Percentiles rank a stretch among this genome's conserved stretches.
These are phyloP conservation scores for Albizia julibrissin DNA, from an alignment of 306 rosid species.

Conservation along the genomic window DNA sequence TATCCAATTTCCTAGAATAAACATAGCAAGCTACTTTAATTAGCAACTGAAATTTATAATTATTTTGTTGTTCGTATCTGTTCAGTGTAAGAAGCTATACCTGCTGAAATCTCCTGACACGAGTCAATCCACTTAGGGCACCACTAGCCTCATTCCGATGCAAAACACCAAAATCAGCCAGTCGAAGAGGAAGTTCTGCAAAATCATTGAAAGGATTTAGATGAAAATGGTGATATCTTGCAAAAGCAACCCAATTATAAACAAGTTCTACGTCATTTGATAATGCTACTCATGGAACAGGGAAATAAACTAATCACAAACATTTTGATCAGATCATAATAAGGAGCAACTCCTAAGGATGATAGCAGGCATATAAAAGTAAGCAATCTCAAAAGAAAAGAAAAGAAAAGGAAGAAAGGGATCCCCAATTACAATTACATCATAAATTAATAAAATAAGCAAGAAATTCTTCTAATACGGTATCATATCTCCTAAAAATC, in stretches of 20 bases:
- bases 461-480: neutral
- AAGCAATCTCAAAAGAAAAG: neutral
- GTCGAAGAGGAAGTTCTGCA: constrained; percentile 93
- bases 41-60: neutral
- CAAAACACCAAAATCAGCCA: constrained; percentile 97
- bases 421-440: neutral
- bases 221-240: neutral
- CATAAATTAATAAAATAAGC: neutral
- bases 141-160: constrained; percentile 99
- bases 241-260: neutral
- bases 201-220: constrained; percentile 17
- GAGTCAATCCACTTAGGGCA: constrained; percentile 94
- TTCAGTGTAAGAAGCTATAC: constrained; percentile 38
- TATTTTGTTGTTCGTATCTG: neutral
- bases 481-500: neutral
- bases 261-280: constrained; percentile 5
- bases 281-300: constrained; percentile 11
- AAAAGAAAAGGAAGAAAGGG: neutral
- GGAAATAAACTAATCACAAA: neutral
- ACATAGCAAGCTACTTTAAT: neutral
- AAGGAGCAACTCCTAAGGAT: neutral
- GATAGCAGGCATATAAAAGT: neutral
- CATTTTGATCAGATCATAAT: neutral
- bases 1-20: neutral
- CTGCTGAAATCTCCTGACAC: constrained; percentile 98